Conservation (phyloP, 768 basidiomycete genomes). For the Xerocomellus amylosporus region DNA sequence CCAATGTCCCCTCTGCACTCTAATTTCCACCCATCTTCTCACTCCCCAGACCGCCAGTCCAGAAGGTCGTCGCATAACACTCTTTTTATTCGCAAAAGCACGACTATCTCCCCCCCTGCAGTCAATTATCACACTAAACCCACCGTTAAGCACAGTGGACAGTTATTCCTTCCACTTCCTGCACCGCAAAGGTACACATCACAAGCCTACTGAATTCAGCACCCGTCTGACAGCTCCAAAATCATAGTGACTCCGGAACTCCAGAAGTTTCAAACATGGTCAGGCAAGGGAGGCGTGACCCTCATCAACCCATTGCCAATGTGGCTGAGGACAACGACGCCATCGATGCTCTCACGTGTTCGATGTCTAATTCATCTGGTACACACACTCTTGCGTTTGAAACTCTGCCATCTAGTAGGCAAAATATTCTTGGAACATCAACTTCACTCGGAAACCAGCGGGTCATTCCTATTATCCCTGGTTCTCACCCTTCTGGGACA, state of each 20-base stretch:
- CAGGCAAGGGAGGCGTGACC: neutral
- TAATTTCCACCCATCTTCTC: neutral
- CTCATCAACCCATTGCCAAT: neutral
- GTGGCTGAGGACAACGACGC: neutral
- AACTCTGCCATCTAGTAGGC: neutral
- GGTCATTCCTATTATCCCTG: neutral
- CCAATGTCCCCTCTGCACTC: neutral
- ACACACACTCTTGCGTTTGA: constrained; percentile 1
- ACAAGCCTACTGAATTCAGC: neutral
- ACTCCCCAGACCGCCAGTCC: neutral
- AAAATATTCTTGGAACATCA: neutral
- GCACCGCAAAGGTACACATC: constrained; percentile 10
- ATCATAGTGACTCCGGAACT: neutral
- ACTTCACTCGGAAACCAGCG: neutral
- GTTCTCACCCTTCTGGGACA: constrained; percentile 9
- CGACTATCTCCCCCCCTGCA: neutral
- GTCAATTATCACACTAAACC: constrained; percentile 10
- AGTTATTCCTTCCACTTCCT: neutral
- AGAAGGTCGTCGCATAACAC: neutral
- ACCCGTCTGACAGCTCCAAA: constrained; percentile 3
- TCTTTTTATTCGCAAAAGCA: neutral
- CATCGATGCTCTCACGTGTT: constrained; percentile 6
- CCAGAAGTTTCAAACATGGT: neutral
- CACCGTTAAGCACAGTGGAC: neutral
- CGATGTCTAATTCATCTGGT: constrained; percentile 7